Percentiles rank a stretch among this genome's conserved stretches.
phyloP scores from a whole-genome alignment of 345 rosid genomes.

The Ceriops zippeliana region DNA sequence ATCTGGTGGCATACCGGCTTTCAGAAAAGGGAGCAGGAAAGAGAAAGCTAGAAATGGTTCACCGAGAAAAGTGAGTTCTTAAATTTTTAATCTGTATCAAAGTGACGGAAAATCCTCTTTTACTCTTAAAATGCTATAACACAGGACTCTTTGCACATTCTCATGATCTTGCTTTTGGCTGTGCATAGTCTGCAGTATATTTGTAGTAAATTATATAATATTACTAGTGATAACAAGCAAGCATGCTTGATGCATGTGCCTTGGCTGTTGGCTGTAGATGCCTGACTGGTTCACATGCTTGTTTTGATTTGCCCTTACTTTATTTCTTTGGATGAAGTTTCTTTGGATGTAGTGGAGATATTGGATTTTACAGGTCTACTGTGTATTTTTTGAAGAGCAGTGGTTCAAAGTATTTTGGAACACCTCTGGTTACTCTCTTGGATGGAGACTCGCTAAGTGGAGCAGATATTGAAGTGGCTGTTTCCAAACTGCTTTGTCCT shows the following conservation, averaged over 20 bases:
- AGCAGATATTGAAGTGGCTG: constrained; percentile 53
- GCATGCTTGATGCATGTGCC: not conserved
- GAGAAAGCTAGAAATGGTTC: constrained; percentile 60
- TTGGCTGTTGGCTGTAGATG: not conserved
- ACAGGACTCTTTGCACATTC: not conserved
- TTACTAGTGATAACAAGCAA: not conserved
- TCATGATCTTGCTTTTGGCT: not conserved
- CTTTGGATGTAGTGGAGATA: not conserved
- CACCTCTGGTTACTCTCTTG: constrained; percentile 67
- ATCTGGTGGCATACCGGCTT: constrained; percentile 75
- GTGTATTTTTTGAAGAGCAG: constrained; percentile 38
- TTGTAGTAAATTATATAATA: not conserved
- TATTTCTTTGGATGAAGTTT: constrained; percentile 7
- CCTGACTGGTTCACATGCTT: not conserved
- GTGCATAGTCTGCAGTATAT: not conserved
- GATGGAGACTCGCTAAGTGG: constrained; percentile 50
- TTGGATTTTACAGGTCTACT: constrained; percentile 37
- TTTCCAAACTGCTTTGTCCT: constrained; percentile 56
- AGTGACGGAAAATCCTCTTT: not conserved
- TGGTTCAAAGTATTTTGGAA: constrained; percentile 49
- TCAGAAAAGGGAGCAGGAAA: constrained; percentile 53
- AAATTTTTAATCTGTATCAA: not conserved
- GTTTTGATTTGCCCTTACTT: not conserved
- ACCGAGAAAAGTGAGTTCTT: constrained; percentile 51
- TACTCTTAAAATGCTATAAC: not conserved